phyloP scores from a whole-genome alignment of 2,329 filamentous ascomycete species.

The Microsporum ferrugineum region DNA sequence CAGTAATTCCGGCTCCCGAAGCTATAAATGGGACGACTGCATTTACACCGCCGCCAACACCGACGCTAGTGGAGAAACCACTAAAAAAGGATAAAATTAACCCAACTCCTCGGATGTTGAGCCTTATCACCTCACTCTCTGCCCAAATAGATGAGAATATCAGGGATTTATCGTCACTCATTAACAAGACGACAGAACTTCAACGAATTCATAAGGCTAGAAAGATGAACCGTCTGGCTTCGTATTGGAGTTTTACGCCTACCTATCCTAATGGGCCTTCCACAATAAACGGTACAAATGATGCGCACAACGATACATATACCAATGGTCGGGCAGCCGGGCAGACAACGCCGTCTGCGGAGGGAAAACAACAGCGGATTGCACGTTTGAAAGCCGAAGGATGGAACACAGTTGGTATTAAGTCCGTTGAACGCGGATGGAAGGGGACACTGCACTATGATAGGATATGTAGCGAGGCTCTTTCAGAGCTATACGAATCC shows the following conservation, averaged over 20 bases:
- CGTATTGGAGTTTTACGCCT: slow-evolving; percentile 32
- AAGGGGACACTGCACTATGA: slow-evolving; percentile 31
- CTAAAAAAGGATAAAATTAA: background rate
- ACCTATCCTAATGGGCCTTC: slow-evolving; percentile 13
- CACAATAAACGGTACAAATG: background rate
- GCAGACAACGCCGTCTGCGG: slow-evolving; percentile 12
- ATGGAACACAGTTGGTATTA: slow-evolving; percentile 31
- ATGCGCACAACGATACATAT: background rate
- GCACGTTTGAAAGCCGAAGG: slow-evolving; percentile 24
- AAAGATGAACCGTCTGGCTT: slow-evolving; percentile 23
- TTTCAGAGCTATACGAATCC: slow-evolving; percentile 28
- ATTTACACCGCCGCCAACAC: background rate
- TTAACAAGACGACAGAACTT: slow-evolving; percentile 15
- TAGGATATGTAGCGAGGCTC: slow-evolving; percentile 24
- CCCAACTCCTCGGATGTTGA: background rate
- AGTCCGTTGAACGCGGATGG: slow-evolving; percentile 23
- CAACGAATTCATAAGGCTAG: slow-evolving; percentile 16
- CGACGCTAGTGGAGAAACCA: background rate
- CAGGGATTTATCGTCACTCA: background rate
- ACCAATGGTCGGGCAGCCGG: background rate
- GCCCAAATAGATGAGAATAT: slow-evolving; percentile 6
- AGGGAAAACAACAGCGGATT: slow-evolving; percentile 28
- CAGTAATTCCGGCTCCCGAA: background rate
- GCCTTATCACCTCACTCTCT: slow-evolving; percentile 2
- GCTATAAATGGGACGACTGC: background rate